phyloP scores from a whole-genome alignment of 495 filamentous ascomycete species.

The Neurospora tetraspora region DNA sequence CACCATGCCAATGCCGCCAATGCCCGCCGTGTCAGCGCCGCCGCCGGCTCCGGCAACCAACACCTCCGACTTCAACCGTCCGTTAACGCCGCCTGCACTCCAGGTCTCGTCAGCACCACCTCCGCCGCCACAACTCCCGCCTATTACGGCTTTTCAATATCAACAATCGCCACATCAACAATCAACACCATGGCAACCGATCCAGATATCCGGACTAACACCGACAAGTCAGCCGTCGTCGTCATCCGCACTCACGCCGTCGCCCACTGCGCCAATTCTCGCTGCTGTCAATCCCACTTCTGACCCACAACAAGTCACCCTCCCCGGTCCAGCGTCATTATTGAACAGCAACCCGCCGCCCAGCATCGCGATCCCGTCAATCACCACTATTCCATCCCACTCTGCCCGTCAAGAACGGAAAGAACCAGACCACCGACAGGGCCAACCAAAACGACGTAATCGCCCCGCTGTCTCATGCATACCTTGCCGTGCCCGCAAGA shows the following conservation, averaged over 20 bases:
- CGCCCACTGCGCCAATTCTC: neutral
- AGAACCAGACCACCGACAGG: neutral
- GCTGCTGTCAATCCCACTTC: neutral
- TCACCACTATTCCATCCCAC: neutral
- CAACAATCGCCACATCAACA: neutral
- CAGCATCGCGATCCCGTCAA: neutral
- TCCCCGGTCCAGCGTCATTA: neutral
- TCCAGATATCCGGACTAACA: neutral
- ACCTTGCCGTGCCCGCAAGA: neutral
- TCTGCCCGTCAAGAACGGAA: neutral
- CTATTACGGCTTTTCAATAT: neutral
- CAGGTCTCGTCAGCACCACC: neutral
- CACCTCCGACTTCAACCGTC: neutral
- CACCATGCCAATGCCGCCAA: neutral
- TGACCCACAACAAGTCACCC: neutral
- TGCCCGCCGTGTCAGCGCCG: neutral
- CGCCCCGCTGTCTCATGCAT: neutral
- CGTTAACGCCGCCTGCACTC: neutral
- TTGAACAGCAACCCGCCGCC: neutral
- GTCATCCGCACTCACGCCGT: neutral
- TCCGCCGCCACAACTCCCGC: neutral
- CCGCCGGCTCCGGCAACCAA: neutral
- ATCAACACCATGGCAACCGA: neutral
- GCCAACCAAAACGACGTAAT: neutral
- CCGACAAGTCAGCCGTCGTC: neutral